A percentile compares a stretch with the other conserved stretches of the same genome.
Evolutionary conservation across 2,329 filamentous ascomycete species (phyloP).

Genomic region (Fusarium goolgardi): DNA sequence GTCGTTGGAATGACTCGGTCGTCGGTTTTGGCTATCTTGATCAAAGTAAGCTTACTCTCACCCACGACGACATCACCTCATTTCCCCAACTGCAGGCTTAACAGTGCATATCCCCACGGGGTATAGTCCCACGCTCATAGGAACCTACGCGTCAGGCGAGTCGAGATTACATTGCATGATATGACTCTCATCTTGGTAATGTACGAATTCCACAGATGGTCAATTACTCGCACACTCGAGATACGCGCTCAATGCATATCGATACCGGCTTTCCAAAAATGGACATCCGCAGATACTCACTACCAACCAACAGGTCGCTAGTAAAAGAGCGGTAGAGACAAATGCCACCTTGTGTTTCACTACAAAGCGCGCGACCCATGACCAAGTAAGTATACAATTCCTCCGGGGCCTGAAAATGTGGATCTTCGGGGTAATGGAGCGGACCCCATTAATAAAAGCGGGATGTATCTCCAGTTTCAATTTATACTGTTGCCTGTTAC

Average conservation of each 20-base stretch:
- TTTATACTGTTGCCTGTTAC: background rate
- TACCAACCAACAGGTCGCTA: background rate
- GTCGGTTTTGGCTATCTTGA: background rate
- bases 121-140: background rate
- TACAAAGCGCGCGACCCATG: background rate
- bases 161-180: background rate
- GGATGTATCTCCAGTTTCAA: background rate
- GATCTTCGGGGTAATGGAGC: constrained; percentile 5
- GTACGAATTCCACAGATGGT: background rate
- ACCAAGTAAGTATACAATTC: background rate
- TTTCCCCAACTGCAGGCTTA: background rate
- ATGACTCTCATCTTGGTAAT: background rate
- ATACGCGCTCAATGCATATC: background rate
- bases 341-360: background rate
- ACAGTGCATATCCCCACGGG: constrained; percentile 1
- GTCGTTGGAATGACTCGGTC: background rate
- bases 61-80: background rate
- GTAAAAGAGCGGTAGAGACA: background rate
- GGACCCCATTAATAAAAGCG: background rate
- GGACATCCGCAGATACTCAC: background rate
- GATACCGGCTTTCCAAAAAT: background rate
- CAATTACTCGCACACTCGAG: background rate
- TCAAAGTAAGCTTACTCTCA: constrained; percentile 4
- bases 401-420: background rate
- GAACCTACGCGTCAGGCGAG: background rate